phyloP scores from a whole-genome alignment of 352 stramenopile genomes.

The Globisporangium nodosum region DNA sequence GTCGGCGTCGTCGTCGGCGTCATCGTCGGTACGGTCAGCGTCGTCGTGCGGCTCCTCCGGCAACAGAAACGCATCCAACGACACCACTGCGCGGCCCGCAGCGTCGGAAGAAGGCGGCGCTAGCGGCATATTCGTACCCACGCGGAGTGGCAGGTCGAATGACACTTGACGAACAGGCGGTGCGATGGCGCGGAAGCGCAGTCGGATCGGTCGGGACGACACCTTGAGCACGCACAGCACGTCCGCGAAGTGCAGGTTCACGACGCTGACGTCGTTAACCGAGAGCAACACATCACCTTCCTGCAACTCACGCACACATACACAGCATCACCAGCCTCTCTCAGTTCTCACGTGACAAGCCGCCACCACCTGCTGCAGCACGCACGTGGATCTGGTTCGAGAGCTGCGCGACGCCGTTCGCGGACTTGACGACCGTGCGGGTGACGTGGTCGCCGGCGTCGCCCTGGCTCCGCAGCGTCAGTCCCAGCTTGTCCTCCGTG shows the following conservation, averaged over 20 bases:
- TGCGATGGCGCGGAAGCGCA: constrained; percentile 44
- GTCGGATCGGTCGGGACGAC: constrained; percentile 54
- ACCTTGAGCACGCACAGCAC: constrained; percentile 67
- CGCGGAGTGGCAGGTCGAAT: constrained; percentile 8
- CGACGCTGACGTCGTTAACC: constrained; percentile 64
- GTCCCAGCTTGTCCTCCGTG: constrained; percentile 46
- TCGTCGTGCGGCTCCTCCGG: constrained; percentile 38
- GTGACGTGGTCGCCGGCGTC: constrained; percentile 16
- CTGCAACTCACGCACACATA: constrained; percentile 19
- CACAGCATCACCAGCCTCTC: background rate
- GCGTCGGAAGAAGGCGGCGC: background rate
- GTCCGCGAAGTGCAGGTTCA: constrained; percentile 55
- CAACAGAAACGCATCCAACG: constrained; percentile 29
- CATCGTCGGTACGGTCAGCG: constrained; percentile 38
- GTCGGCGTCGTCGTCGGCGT: constrained; percentile 53
- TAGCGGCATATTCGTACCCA: background rate
- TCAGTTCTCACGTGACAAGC: constrained; percentile 19
- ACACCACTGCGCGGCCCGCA: constrained; percentile 2
- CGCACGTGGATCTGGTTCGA: constrained; percentile 51
- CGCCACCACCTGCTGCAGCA: background rate
- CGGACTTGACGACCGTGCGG: constrained; percentile 52
- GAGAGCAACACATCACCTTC: constrained; percentile 67
- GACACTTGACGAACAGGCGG: constrained; percentile 12
- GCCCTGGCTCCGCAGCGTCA: constrained; percentile 43
- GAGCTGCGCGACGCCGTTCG: constrained; percentile 37